Evolutionary conservation across 2,329 filamentous ascomycete species (phyloP), one percentile per base, ranked within the genome.

Genomic region (Penicillium expansum): DNA sequence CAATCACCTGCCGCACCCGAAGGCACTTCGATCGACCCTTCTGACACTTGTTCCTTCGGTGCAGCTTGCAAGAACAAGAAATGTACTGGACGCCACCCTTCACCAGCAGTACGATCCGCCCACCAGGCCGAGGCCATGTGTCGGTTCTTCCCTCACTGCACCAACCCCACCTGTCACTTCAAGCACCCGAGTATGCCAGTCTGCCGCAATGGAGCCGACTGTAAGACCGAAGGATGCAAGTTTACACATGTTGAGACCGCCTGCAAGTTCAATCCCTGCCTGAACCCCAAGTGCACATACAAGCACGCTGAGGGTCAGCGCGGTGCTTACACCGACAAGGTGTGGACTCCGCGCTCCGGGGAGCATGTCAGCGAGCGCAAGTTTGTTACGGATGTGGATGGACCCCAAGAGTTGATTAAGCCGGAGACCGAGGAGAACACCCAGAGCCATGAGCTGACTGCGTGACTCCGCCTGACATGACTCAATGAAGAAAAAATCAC

Each of bases 11-110:
- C 90, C 2, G 92, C 93, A 32, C 89, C 91, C 4, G 87, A 88
- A 2, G 90, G 89, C 29, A 84, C 83, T 2, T 82, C 86, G 0
- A 81, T 97, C 56, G 94, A 97, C 72, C 82, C 92, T 64, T 84
- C 82, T 57, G 91, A 96, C 68, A 81, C 83, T 18, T 99, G 94
- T 78, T 83, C 83, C 18, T 97, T 90, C 67, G 93, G 92, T 20
- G 91, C 86, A 2, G 92, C 92, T 9, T 99, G 94, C 85, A 96
- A 94, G 78, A 99, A 97, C 80, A 83, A 86, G 68, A 97, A 97
- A 78, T 99, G 94, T 71, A 90, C 89, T 9, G 92, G 84, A 30
- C 90, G 91, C 57, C 94, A 99, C 74, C 94, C 94, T 2, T 97
- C 92, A 7, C 94, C 94, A 1, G 92, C 93, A 6, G 84, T 89